Evolutionary conservation across 768 basidiomycete genomes (phyloP).

Genomic region (Mycena amicta): DNA sequence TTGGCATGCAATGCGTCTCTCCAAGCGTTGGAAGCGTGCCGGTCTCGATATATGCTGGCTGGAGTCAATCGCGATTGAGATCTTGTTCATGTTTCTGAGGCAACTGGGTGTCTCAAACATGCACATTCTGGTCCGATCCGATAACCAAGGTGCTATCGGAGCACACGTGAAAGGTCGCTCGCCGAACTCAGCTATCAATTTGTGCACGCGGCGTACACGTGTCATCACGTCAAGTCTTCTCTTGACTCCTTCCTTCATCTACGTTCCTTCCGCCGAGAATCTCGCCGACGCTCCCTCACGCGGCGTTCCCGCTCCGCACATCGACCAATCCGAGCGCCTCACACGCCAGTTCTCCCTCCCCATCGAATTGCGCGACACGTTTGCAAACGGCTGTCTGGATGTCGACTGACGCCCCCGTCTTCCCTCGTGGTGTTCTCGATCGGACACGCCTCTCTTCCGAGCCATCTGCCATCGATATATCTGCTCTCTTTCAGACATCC

Average conservation of each 20-base stretch:
- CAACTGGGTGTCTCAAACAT: neutral
- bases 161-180: neutral
- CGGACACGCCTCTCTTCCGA: too few relatives aligned
- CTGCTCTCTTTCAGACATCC: too few relatives aligned
- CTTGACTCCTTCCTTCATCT: neutral
- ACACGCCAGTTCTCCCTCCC: too few relatives aligned
- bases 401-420: too few relatives aligned
- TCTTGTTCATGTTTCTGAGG: slow-evolving; percentile 6
- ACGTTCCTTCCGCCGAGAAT: neutral
- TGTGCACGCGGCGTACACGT: neutral
- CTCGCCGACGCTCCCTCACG: neutral
- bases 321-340: too few relatives aligned
- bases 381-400: too few relatives aligned
- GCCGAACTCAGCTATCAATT: neutral
- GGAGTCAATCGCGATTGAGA: slow-evolving; percentile 26
- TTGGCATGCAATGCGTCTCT: slow-evolving; percentile 34
- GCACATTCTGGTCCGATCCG: neutral
- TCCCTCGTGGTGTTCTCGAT: too few relatives aligned
- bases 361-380: too few relatives aligned
- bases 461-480: too few relatives aligned
- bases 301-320: neutral
- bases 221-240: too few relatives aligned
- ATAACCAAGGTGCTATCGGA: slow-evolving; percentile 3
- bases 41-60: slow-evolving; percentile 27
- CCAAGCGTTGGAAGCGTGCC: slow-evolving; percentile 14